Evolutionary conservation across 2,329 filamentous ascomycete genomes (phyloP), one percentile per base, ranked within the genome.

Genomic region (Alternaria sp.): DNA sequence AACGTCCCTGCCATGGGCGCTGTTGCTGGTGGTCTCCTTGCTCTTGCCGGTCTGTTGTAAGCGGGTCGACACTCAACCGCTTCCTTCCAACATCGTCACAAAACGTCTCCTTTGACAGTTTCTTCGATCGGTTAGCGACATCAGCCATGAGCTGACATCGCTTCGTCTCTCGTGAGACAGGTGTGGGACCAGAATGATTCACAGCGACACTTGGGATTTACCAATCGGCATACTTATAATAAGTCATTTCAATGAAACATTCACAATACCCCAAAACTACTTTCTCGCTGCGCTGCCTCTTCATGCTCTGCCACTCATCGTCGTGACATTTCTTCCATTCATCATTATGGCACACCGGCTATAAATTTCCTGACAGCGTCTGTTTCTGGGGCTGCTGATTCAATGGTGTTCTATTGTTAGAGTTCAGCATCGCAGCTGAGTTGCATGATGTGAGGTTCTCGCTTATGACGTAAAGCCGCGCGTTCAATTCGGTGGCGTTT

Each of bases 31-130:
- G 76, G 75, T 66, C 58, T 78, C 51, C 58, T 78, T 58, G 71
- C 74, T 30, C 44, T 71, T 51, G 77, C 75, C 26, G 75, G 74
- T 65, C 73, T 78, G 44, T 76, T 79, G 73, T 79, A 79, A 67
- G 67, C 45, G 58, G 23, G 10, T 46, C 28, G 6, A 37, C 26
- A 33, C 37, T n/a, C 6, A 21, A 11, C 4, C 18, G n/a, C 21
- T 41, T 41, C n/a, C 20, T 45, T 50, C 44, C 25, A 62, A 33
- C 26, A 41, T 51, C 53, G 23, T 20, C 47, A 41, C 20, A 21
- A 65, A 60, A 63, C 54, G 58, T 53, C 51, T 55, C 58, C 44
- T 55, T 58, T 26, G 55, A 54, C 53, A 55, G 30, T 45, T 60
- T 65, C 46, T 49, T 53, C 30, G 23, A 59, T 59, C 55, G 30